Evolutionary conservation across 768 basidiomycete genomes (phyloP), one percentile per base, ranked within the genome.

Genomic region (Pilatotrama ljubarskyi): DNA sequence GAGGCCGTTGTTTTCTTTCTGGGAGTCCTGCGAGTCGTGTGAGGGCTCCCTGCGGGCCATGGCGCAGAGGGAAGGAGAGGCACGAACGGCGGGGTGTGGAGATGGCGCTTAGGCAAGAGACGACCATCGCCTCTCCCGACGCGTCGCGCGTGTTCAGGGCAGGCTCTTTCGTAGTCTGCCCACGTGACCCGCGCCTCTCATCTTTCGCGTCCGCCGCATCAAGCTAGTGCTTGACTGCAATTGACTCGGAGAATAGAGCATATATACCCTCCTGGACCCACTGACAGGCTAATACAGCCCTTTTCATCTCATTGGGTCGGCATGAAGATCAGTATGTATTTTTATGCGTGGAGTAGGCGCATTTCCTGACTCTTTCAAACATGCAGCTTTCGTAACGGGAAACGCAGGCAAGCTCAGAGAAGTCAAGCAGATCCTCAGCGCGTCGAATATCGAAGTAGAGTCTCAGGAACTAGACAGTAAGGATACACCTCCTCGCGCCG

Each of bases 331-430:
- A 51, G 50, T 51, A 15, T 18, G 50, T 51, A 9, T 13, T 4
- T 0, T 5, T 49, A 0, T 18, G 6, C 1, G n/a, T 5, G 13
- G 13, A n/a, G n/a, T n/a, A n/a, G n/a, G n/a, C n/a, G n/a, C n/a
- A n/a, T n/a, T n/a, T n/a, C n/a, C n/a, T n/a, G n/a, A n/a, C n/a
- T n/a, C n/a, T n/a, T n/a, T n/a, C n/a, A n/a, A n/a, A n/a, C 35
- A 43, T 18, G 17, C 47, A 96, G 95, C 90, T 24, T 97, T 98
- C 72, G 93, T 98, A 17, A 98, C 96, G 0, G 93, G 95, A 25
- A 98, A 98, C 71, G 83, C 87, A 18, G 93, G 95, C 78, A 98
- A 98, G 73, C 79, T 98, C 25, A 82, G 80, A 59, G 96, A 98
- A 76, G 93, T 95, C 61, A 84, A 85, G 67, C 83, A 84, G 32